Percentiles rank a stretch among this genome's conserved stretches.
Conservation (phyloP, 345 rosid species). For the Capsella bursapastoris region DNA sequence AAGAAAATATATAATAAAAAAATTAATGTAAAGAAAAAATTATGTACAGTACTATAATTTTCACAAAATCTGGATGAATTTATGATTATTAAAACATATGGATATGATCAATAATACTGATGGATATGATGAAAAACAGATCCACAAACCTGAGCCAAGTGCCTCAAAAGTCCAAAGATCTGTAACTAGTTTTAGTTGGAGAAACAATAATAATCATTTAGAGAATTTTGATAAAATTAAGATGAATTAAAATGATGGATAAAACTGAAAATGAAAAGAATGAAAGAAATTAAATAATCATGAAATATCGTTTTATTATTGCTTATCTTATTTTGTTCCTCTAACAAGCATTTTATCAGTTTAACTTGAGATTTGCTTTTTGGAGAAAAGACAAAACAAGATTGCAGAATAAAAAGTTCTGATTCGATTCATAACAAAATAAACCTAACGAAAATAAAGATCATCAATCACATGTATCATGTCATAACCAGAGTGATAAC, state of each 20-base stretch:
- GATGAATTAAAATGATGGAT: neutral
- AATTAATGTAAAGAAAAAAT: neutral
- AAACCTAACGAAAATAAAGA: neutral
- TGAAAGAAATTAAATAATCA: too few species aligned
- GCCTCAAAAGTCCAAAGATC: neutral
- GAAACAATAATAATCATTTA: neutral
- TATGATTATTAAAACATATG: neutral
- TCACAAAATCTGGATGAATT: neutral
- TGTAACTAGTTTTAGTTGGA: conserved; percentile 1
- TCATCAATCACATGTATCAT: conserved; percentile 15
- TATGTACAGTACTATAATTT: neutral
- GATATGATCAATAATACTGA: neutral
- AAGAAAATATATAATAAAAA: neutral
- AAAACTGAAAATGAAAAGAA: neutral
- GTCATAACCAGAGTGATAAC: conserved; percentile 9
- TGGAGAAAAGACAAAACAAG: neutral
- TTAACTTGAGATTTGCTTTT: neutral
- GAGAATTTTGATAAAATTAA: neutral
- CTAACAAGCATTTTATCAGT: too few species aligned
- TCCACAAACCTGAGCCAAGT: neutral
- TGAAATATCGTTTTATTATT: too few species aligned
- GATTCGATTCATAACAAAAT: neutral
- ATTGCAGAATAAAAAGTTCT: conserved; percentile 1
- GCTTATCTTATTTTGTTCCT: too few species aligned
- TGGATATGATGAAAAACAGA: neutral